A percentile compares a stretch with the other conserved stretches of the same genome.
Evolutionary conservation across 169 alveolate species (phyloP).

Genomic region (Plasmodium coatneyi): DNA sequence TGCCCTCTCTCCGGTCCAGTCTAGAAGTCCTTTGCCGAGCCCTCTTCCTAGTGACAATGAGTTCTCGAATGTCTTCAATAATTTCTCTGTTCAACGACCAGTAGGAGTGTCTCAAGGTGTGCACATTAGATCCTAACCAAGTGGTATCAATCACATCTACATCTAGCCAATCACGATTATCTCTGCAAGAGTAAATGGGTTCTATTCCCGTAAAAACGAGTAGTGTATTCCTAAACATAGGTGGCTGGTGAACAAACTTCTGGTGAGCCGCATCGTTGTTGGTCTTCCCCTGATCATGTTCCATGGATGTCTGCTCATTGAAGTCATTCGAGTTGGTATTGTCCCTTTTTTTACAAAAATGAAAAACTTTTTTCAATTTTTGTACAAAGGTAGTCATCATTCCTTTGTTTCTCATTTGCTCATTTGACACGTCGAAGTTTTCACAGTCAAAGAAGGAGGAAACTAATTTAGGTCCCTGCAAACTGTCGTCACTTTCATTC

Average conservation of each 20-base stretch:
- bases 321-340: neutral
- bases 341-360: neutral
- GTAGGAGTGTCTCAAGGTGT: slow-evolving; percentile 77
- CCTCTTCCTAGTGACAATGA: slow-evolving; percentile 86
- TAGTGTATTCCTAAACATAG: slow-evolving; percentile 70
- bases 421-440: slow-evolving; percentile 8
- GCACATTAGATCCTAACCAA: slow-evolving; percentile 83
- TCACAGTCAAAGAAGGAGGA: slow-evolving; percentile 28
- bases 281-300: neutral
- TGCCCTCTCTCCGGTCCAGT: slow-evolving; percentile 86
- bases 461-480: neutral
- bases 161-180: slow-evolving; percentile 83
- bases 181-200: slow-evolving; percentile 49
- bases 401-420: slow-evolving; percentile 8
- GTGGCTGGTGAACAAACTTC: slow-evolving; percentile 60
- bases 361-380: neutral
- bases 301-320: slow-evolving; percentile 5
- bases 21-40: slow-evolving; percentile 86
- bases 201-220: slow-evolving; percentile 75
- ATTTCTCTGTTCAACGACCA: slow-evolving; percentile 87
- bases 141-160: slow-evolving; percentile 90
- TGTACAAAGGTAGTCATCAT: neutral
- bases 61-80: slow-evolving; percentile 88
- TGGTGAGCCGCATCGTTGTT: neutral
- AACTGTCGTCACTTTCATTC: neutral